Evolutionary conservation across 768 basidiomycete species (phyloP).

Genomic region (Vararia minispora): DNA sequence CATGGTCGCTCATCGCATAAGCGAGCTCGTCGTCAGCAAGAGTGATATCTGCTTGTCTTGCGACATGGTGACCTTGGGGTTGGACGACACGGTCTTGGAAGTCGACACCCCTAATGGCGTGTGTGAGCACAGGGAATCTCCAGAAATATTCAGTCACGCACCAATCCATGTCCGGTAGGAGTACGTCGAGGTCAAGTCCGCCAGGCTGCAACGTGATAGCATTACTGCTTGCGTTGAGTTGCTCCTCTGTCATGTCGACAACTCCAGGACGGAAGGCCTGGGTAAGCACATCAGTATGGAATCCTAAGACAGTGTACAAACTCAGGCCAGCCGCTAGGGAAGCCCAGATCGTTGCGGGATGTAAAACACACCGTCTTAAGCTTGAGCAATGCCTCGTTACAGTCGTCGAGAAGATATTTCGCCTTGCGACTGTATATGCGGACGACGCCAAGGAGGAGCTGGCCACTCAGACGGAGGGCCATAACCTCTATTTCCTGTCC

Average conservation of each 20-base stretch:
- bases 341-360: too few relatives aligned
- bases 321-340: too few relatives aligned
- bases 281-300: conserved; percentile 1
- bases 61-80: conserved; percentile 69
- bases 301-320: too few relatives aligned
- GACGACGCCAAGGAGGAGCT: conserved; percentile 91
- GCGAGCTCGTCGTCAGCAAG: conserved; percentile 69
- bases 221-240: conserved; percentile 75
- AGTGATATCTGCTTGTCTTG: conserved; percentile 80
- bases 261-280: conserved; percentile 92
- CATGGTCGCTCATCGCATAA: conserved; percentile 44
- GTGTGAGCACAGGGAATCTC: conserved; percentile 6
- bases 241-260: conserved; percentile 95
- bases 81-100: conserved; percentile 59
- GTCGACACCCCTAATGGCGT: conserved; percentile 55
- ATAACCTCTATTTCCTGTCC: conserved; percentile 86
- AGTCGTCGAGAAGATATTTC: conserved; percentile 95
- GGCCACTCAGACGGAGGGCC: conserved; percentile 94
- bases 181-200: conserved; percentile 68
- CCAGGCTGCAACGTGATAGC: conserved; percentile 79
- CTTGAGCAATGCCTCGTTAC: conserved; percentile 90
- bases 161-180: conserved; percentile 78
- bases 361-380: conserved; percentile 71
- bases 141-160: conserved; percentile 20
- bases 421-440: conserved; percentile 97